Conservation (phyloP, 768 basidiomycete genomes). For the Mycena vulgaris region DNA sequence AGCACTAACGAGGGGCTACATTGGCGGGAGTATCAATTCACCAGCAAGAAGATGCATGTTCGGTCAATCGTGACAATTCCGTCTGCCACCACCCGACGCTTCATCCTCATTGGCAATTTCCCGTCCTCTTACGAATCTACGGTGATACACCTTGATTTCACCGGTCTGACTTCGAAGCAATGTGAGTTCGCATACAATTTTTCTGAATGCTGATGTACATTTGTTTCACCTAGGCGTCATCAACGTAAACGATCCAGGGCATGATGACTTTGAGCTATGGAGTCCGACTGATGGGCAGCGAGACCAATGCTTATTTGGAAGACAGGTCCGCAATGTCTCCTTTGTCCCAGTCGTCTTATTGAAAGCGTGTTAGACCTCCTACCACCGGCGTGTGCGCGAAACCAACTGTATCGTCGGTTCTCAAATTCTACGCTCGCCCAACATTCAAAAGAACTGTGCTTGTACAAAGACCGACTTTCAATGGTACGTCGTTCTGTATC, state of each 20-base stretch:
- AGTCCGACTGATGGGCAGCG: conserved; percentile 88
- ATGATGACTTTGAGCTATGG: too few species aligned
- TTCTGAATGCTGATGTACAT: conserved; percentile 17
- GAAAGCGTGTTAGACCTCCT: conserved; percentile 75
- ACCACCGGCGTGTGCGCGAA: conserved; percentile 73
- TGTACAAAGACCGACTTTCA: conserved; percentile 90
- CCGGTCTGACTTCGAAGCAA: conserved; percentile 76
- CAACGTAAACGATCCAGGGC: conserved; percentile 75
- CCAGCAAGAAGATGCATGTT: conserved; percentile 80
- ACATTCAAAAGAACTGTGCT: conserved; percentile 76
- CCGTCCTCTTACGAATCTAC: too few species aligned
- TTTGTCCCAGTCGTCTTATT: conserved; percentile 3
- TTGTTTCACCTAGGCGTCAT: conserved; percentile 74
- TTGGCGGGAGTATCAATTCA: conserved; percentile 93
- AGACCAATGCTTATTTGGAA: conserved; percentile 92
- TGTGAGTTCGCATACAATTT: conserved; percentile 66
- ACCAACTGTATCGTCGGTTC: background rate
- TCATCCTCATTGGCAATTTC: too few species aligned
- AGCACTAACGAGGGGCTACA: conserved; percentile 89
- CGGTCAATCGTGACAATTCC: conserved; percentile 89
- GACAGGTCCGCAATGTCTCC: conserved; percentile 68
- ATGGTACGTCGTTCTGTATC: conserved; percentile 69
- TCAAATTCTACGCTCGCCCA: conserved; percentile 64
- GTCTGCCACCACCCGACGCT: too few species aligned
- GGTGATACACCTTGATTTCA: conserved; percentile 92